phyloP scores from a whole-genome alignment of 179 eudicot species.

The Beta corolliflora region DNA sequence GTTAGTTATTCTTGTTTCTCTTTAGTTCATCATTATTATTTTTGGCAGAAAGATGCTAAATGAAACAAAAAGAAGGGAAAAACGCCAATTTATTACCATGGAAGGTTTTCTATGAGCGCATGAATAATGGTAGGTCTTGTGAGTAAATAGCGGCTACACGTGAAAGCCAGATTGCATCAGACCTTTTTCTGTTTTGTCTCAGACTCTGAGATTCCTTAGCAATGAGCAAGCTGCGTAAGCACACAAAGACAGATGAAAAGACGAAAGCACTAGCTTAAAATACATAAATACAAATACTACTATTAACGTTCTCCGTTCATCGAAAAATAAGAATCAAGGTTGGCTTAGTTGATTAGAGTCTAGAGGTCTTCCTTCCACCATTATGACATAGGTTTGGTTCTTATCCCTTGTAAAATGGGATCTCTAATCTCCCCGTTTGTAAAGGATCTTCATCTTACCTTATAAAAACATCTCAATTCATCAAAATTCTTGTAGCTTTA shows the following conservation, averaged over 20 bases:
- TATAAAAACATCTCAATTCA: too few relatives aligned
- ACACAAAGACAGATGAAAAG: not conserved
- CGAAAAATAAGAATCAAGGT: too few relatives aligned
- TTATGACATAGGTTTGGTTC: too few relatives aligned
- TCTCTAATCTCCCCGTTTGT: too few relatives aligned
- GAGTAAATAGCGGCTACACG: conserved; percentile 41
- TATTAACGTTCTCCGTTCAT: too few relatives aligned
- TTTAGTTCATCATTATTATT: not conserved
- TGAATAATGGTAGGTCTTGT: conserved; percentile 24
- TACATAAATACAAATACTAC: not conserved
- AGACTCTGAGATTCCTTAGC: conserved; percentile 4
- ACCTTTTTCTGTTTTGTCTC: conserved; percentile 9
- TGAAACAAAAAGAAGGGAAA: not conserved
- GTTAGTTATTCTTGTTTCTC: not conserved
- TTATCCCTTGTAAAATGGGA: too few relatives aligned
- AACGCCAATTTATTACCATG: not conserved
- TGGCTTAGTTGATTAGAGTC: not conserved
- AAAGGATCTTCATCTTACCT: too few relatives aligned
- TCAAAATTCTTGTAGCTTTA: too few relatives aligned
- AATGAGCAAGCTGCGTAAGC: not conserved
- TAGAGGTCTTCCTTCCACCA: not conserved
- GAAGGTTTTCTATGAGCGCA: not conserved
- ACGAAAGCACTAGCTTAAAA: not conserved
- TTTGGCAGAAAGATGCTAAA: not conserved
- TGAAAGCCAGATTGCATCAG: conserved; percentile 28